phyloP scores from a whole-genome alignment of 1,284 basidiomycete species.

The Cutaneotrichosporon mucoides region DNA sequence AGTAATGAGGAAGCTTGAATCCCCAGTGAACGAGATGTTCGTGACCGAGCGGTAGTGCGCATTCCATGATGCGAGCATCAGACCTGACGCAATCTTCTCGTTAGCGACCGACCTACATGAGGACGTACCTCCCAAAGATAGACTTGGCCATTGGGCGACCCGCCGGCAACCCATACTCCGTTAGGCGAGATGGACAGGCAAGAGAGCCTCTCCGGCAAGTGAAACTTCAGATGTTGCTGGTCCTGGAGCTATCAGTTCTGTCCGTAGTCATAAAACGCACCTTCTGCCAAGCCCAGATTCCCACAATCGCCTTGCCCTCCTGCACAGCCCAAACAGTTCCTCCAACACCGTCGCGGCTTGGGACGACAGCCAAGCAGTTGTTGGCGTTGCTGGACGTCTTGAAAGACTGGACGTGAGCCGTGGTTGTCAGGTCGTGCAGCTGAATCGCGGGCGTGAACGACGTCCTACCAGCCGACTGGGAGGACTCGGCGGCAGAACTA shows the following conservation, averaged over 20 bases:
- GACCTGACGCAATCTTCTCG: constrained; percentile 75
- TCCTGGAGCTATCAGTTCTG: constrained; percentile 56
- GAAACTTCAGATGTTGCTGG: constrained; percentile 77
- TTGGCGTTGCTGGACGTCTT: constrained; percentile 42
- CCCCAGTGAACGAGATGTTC: constrained; percentile 74
- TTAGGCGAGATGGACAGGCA: constrained; percentile 70
- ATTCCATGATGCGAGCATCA: constrained; percentile 83
- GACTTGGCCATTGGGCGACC: constrained; percentile 79
- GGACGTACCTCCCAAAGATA: constrained; percentile 89
- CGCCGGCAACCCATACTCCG: constrained; percentile 77
- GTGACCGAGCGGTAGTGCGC: constrained; percentile 89
- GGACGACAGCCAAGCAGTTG: constrained; percentile 37
- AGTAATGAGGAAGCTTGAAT: constrained; percentile 73
- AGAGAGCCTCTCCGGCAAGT: constrained; percentile 81
- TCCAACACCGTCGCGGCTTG: constrained; percentile 38
- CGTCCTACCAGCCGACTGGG: constrained; percentile 18
- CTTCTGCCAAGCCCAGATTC: constrained; percentile 52
- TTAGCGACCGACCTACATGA: neutral
- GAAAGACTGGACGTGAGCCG: constrained; percentile 46
- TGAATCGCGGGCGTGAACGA: constrained; percentile 43
- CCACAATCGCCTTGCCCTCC: constrained; percentile 48
- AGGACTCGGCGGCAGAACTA: constrained; percentile 29
- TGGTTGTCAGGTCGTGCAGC: constrained; percentile 47
- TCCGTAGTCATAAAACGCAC: constrained; percentile 23
- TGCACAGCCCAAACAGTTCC: constrained; percentile 49